Evolutionary conservation across 768 basidiomycete genomes (phyloP).

Genomic region (Boletus sp.): DNA sequence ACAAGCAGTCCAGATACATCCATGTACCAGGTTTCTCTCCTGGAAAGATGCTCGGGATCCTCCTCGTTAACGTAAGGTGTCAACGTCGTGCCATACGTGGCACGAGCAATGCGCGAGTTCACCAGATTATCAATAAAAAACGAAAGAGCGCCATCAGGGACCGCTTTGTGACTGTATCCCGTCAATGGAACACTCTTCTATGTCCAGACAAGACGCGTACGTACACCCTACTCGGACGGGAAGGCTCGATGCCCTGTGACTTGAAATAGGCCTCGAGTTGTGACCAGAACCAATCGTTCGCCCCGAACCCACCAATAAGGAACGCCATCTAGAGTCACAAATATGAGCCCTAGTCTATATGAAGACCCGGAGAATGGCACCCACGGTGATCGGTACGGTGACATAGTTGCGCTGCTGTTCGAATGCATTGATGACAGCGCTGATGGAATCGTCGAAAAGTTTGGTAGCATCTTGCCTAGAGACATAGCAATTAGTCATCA

Average conservation of each 20-base stretch:
- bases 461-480: slow-evolving; percentile 35
- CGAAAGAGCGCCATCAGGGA: slow-evolving; percentile 46
- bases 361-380: neutral
- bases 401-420: slow-evolving; percentile 24
- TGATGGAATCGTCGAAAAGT: slow-evolving; percentile 44
- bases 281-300: slow-evolving; percentile 44
- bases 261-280: slow-evolving; percentile 37
- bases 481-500: neutral
- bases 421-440: slow-evolving; percentile 31
- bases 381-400: slow-evolving; percentile 28
- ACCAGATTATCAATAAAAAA: slow-evolving; percentile 45
- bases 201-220: slow-evolving; percentile 26
- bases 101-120: slow-evolving; percentile 41
- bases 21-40: slow-evolving; percentile 5
- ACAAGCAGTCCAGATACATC: neutral
- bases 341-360: neutral
- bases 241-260: slow-evolving; percentile 37
- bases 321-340: slow-evolving; percentile 26
- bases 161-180: slow-evolving; percentile 38
- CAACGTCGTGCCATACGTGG: slow-evolving; percentile 57
- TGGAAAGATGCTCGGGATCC: slow-evolving; percentile 8
- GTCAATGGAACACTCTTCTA: neutral
- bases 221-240: slow-evolving; percentile 47
- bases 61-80: neutral
- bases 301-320: slow-evolving; percentile 52